Base-by-base conservation (phyloP, 2,329 filamentous ascomycete genomes). In the Myriosclerotinia curreyana region DNA sequence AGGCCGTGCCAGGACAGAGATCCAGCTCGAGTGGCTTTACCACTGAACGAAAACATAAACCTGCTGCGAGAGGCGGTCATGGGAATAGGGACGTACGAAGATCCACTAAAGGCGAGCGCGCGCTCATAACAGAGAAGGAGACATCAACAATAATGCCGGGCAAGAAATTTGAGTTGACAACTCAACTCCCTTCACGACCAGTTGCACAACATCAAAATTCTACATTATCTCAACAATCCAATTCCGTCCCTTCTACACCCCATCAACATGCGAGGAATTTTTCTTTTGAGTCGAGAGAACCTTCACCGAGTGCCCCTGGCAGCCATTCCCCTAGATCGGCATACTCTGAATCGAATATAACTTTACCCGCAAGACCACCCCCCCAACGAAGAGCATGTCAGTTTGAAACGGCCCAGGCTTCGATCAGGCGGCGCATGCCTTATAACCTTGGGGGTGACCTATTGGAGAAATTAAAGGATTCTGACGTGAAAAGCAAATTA, bases 231-330 rank as follows among this genome's bases (percentile, higher is more conserved):
- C 86, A 86, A 60, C 85, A 96, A 74, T 96, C 94, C 31, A 96
- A 84, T 75, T 98, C 94, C 11, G 91, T 97, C 56, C 94, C 94
- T 1, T 96, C 94, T 1, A 98, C 94, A 3, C 95, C 94, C 11
- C 91, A 94, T 73, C 93, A 97, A 75, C 89, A 91, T 77, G 86
- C 92, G 69, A 87, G 92, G 65, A 88, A 93, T 72, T 89, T 95
- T 73, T 89, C 89, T 2, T 90, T 90, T 72, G 86, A 87, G 74
- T 95, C 92, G 55, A 85, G 85, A 73, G 87, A 87, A 40, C 93
- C 92, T 12, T 97, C 93, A 20, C 93, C 94, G 46, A 89, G 85
- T 70, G 86, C 87, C 60, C 82, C 86, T 56, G 86, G 86, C 69
- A 91, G 87, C 76, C 91, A 93, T 70, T 97, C 94, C 17, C 95